Conservation (phyloP, 371 early-diverging fungal genomes). For the Lichtheimia corymbifera region DNA sequence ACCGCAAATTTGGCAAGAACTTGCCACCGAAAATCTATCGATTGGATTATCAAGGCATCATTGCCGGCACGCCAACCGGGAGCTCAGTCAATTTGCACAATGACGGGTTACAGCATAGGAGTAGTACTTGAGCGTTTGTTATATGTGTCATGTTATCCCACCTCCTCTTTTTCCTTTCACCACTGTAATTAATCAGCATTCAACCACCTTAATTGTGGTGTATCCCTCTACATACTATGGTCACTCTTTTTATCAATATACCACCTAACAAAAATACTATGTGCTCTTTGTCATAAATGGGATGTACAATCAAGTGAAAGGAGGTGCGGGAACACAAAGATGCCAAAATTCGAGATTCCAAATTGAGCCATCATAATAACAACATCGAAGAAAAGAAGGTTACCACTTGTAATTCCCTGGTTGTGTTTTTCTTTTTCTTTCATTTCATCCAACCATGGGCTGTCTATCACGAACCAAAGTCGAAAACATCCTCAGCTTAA, state of each 20-base stretch:
- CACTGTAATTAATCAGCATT: too few species aligned
- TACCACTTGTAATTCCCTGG: background rate
- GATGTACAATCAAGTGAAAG: too few species aligned
- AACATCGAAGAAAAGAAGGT: background rate
- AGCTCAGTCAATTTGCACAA: constrained; percentile 40
- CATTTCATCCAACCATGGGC: constrained; percentile 2
- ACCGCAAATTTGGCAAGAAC: constrained; percentile 54
- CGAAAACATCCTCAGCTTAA: constrained; percentile 38
- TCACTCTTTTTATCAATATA: too few species aligned
- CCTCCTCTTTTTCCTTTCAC: background rate
- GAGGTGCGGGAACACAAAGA: too few species aligned
- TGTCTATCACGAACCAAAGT: constrained; percentile 46
- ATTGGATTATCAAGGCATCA: constrained; percentile 48
- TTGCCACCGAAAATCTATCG: constrained; percentile 56
- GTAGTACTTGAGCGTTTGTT: background rate
- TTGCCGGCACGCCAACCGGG: constrained; percentile 49
- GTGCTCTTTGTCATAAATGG: too few species aligned
- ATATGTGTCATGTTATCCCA: background rate
- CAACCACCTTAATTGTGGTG: too few species aligned
- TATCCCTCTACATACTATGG: too few species aligned
- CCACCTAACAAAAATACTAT: too few species aligned
- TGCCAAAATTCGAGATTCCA: background rate
- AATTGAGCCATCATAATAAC: constrained; percentile 13
- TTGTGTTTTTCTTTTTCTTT: constrained; percentile 1
- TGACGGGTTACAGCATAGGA: constrained; percentile 40